Evolutionary conservation across 768 basidiomycete genomes (phyloP), one percentile per base, ranked within the genome.

Genomic region (Trametes maxima): DNA sequence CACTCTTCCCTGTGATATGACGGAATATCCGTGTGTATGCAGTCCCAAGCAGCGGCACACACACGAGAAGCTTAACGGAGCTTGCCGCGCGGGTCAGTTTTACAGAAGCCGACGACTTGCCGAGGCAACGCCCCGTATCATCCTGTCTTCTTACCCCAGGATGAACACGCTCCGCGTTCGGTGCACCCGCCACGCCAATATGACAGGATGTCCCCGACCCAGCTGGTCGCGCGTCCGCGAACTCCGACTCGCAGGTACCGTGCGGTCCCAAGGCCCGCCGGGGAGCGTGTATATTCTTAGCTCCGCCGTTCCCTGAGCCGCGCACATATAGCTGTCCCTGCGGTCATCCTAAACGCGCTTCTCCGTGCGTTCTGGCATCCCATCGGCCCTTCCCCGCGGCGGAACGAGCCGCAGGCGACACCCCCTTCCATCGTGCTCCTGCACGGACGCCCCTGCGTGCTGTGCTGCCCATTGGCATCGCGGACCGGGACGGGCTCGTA

Each of bases 301-400:
- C 48, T 50, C 33, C 42, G 10, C 49, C 49, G 48, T 55, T 62
- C 60, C 44, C 60, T 54, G 54, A 50, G 19, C 42, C 47, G 21
- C 40, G 48, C 57, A 35, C 60, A 62, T 62, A 62, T 62, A 62
- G 49, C 43, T 33, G 25, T 46, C 42, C 47, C n/a, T 25, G 43
- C 22, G 36, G 39, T 42, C 17, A 19, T n/a, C 42, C 22, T 25
- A 21, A 35, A 44, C 28, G 25, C 54, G 39, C 54, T 51, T 56
- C 54, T 50, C 49, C 43, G 60, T 55, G 60, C 42, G 28, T 56
- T 49, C 48, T 33, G 53, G 40, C 47, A 19, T 46, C 52, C 42
- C 42, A 62, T 46, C 54, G 48, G 47, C 19, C 25, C 46, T 51
- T 44, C 54, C 48, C 48, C 48, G 28, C 57, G 16, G 40, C 56